A percentile compares a stretch with the other conserved stretches of the same genome.
Conservation (phyloP, 495 filamentous ascomycete genomes). For the Aspergillus sparsus region DNA sequence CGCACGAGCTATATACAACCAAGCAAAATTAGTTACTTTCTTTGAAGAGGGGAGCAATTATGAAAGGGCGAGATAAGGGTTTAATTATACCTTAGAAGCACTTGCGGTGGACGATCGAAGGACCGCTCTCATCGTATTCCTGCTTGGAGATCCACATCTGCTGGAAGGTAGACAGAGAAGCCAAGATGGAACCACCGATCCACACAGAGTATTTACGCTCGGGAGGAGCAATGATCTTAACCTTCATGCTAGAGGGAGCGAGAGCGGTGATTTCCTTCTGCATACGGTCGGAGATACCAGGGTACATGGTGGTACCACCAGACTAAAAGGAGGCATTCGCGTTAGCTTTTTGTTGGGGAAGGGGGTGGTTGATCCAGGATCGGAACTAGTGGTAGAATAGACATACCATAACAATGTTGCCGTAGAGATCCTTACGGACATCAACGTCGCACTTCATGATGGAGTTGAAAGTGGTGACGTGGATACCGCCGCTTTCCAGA, state of each 20-base stretch:
- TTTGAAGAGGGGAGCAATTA: not conserved
- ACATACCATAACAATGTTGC: constrained; percentile 99
- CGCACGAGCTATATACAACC: constrained; percentile 25
- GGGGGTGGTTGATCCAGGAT: not conserved
- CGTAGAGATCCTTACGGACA: constrained; percentile 98
- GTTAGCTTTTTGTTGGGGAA: constrained; percentile 10
- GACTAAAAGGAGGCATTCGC: constrained; percentile 55
- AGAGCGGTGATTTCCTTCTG: constrained; percentile 99
- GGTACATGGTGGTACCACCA: constrained; percentile 99
- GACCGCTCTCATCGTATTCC: constrained; percentile 99
- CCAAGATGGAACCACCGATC: constrained; percentile 99
- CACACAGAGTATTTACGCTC: constrained; percentile 92
- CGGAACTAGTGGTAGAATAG: not conserved
- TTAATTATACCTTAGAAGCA: constrained; percentile 80
- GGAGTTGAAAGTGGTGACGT: constrained; percentile 99
- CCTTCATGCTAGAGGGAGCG: constrained; percentile 91
- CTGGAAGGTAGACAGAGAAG: constrained; percentile 99
- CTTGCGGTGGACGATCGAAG: constrained; percentile 99
- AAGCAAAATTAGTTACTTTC: not conserved
- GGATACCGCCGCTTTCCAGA: constrained; percentile 97
- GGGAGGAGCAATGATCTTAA: constrained; percentile 76
- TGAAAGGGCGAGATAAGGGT: not conserved
- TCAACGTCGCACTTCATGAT: constrained; percentile 99
- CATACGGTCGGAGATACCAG: constrained; percentile 99
- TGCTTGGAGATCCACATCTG: constrained; percentile 99